phyloP scores from a whole-genome alignment of 495 filamentous ascomycete genomes.

The Trichoderma gamsii region DNA sequence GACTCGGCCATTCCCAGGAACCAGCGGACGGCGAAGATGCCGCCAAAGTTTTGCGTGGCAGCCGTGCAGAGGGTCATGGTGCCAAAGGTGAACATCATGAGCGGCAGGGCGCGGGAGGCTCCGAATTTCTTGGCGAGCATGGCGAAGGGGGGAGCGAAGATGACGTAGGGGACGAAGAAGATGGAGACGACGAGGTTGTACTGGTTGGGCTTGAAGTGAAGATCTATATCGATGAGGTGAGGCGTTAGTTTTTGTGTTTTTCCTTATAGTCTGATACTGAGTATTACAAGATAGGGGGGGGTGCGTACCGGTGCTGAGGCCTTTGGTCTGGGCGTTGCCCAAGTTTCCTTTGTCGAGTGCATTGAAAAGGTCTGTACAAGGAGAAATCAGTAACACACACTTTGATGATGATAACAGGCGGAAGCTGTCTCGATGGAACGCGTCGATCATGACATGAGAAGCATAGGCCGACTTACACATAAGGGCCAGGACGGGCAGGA shows the following conservation, averaged over 20 bases:
- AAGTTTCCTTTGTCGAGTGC: slow-evolving; percentile 63
- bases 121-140: slow-evolving; percentile 66
- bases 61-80: slow-evolving; percentile 49
- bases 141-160: slow-evolving; percentile 59
- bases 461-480: slow-evolving; percentile 47
- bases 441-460: background rate
- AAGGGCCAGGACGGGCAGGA: slow-evolving; percentile 56
- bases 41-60: slow-evolving; percentile 54
- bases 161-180: slow-evolving; percentile 74
- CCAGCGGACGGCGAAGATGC: slow-evolving; percentile 61
- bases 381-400: slow-evolving; percentile 3
- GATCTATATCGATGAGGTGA: slow-evolving; percentile 41
- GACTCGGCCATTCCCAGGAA: slow-evolving; percentile 66
- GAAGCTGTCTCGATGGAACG: background rate
- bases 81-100: slow-evolving; percentile 64
- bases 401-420: background rate
- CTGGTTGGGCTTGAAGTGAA: slow-evolving; percentile 36
- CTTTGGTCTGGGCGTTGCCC: slow-evolving; percentile 63
- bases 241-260: background rate
- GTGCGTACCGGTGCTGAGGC: slow-evolving; percentile 34
- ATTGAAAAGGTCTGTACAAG: slow-evolving; percentile 49
- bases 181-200: slow-evolving; percentile 68
- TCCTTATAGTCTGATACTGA: background rate
- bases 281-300: background rate
- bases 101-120: slow-evolving; percentile 55